Evolutionary conservation across 352 stramenopile genomes (phyloP).

Genomic region (Globisporangium ultimum): DNA sequence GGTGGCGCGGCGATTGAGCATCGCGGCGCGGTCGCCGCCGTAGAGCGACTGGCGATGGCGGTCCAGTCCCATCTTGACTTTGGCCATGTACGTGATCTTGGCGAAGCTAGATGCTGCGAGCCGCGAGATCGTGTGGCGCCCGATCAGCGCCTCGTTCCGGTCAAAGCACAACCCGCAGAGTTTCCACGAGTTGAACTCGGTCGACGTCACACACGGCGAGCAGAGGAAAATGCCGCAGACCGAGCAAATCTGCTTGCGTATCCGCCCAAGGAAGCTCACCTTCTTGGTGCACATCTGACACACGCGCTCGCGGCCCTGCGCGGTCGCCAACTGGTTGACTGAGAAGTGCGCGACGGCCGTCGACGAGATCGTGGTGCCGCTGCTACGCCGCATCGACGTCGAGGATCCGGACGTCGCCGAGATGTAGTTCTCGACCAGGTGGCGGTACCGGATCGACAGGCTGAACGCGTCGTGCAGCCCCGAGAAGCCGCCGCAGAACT

Average conservation of each 20-base stretch:
- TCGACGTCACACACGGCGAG: slow-evolving; percentile 49
- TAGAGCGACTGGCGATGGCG: slow-evolving; percentile 18
- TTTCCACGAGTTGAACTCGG: slow-evolving; percentile 63
- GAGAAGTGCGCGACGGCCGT: slow-evolving; percentile 19
- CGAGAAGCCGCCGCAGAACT: slow-evolving; percentile 56
- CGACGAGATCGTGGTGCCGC: slow-evolving; percentile 16
- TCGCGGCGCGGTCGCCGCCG: slow-evolving; percentile 11
- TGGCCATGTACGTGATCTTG: slow-evolving; percentile 20
- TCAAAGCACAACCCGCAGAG: slow-evolving; percentile 61
- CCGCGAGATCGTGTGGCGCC: slow-evolving; percentile 48
- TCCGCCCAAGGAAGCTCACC: slow-evolving; percentile 53
- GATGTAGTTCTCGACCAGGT: slow-evolving; percentile 48
- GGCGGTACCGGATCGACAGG: slow-evolving; percentile 56
- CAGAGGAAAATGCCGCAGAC: slow-evolving; percentile 66
- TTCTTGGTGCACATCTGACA: slow-evolving; percentile 65
- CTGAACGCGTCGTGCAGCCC: slow-evolving; percentile 69
- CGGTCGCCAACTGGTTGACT: slow-evolving; percentile 22
- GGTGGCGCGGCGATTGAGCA: slow-evolving; percentile 18
- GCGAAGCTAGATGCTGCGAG: slow-evolving; percentile 30
- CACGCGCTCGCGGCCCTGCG: slow-evolving; percentile 42
- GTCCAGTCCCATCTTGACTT: slow-evolving; percentile 20
- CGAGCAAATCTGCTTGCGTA: slow-evolving; percentile 60
- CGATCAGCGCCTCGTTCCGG: slow-evolving; percentile 57
- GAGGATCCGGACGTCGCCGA: slow-evolving; percentile 10
- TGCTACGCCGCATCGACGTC: not conserved